phyloP scores from a whole-genome alignment of 2,329 filamentous ascomycete species.

The Metarhizium brunneum region DNA sequence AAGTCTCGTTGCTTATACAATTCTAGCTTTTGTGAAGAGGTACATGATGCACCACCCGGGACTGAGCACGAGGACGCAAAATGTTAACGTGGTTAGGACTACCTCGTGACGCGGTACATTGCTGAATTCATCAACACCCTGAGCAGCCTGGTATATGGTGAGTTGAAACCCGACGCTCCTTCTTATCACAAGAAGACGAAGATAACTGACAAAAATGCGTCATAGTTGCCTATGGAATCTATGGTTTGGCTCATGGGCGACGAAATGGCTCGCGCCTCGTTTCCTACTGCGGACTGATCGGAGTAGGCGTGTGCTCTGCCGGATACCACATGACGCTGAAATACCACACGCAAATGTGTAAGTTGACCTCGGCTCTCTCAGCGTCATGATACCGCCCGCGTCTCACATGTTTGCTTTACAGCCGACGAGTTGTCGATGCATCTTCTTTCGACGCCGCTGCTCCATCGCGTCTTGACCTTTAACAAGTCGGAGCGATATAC shows the following conservation, averaged over 20 bases:
- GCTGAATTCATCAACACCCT: constrained; percentile 36
- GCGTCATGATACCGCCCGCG: not conserved
- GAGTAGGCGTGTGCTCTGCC: constrained; percentile 22
- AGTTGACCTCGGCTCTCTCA: constrained; percentile 1
- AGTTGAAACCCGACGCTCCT: not conserved
- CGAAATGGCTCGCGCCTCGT: constrained; percentile 19
- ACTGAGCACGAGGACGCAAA: no score
- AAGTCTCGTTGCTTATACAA: not conserved
- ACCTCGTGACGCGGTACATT: constrained; percentile 31
- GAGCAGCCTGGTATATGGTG: constrained; percentile 28
- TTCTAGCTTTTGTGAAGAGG: constrained; percentile 21
- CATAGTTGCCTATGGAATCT: constrained; percentile 28
- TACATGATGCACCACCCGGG: constrained; percentile 1
- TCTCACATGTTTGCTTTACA: constrained; percentile 4
- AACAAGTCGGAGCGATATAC: constrained; percentile 16
- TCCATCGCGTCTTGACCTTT: constrained; percentile 30
- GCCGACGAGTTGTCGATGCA: constrained; percentile 33
- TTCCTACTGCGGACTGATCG: constrained; percentile 28
- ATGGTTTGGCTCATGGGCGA: constrained; percentile 20
- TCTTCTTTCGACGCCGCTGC: constrained; percentile 29
- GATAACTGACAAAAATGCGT: constrained; percentile 2
- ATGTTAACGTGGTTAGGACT: constrained; percentile 16
- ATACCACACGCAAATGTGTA: constrained; percentile 27
- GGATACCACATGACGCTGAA: constrained; percentile 25
- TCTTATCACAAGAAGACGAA: not conserved